These are phyloP conservation scores for Shiraia sp. DNA, from an alignment of 2,329 filamentous ascomycete genomes.

Conservation along the genomic window DNA sequence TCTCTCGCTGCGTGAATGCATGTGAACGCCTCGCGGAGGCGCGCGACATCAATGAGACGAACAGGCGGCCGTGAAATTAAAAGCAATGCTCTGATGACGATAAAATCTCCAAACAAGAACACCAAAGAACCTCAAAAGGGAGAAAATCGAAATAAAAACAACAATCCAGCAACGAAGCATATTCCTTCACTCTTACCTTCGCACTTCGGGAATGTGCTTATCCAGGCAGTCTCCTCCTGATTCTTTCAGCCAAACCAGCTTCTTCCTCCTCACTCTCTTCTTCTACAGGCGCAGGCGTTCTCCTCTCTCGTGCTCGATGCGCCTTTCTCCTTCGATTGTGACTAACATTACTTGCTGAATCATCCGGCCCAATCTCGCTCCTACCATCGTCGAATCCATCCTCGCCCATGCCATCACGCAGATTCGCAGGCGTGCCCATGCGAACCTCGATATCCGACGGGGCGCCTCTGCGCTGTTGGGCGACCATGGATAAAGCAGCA, in stretches of 20 bases:
- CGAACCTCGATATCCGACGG: slow-evolving; percentile 48
- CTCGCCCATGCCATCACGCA: slow-evolving; percentile 35
- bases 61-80: too few species aligned
- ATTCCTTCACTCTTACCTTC: slow-evolving; percentile 2
- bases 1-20: too few species aligned
- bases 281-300: slow-evolving; percentile 72
- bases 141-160: slow-evolving; percentile 8
- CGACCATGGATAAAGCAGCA: slow-evolving; percentile 72
- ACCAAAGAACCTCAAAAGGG: too few species aligned
- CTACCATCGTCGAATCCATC: slow-evolving; percentile 46
- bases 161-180: slow-evolving; percentile 2
- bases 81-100: too few species aligned
- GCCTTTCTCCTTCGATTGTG: slow-evolving; percentile 69
- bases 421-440: slow-evolving; percentile 54
- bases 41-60: too few species aligned
- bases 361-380: slow-evolving; percentile 70
- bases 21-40: too few species aligned
- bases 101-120: too few species aligned
- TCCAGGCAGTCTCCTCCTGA: slow-evolving; percentile 28
- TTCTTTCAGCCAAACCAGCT: slow-evolving; percentile 29
- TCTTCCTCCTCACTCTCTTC: slow-evolving; percentile 51
- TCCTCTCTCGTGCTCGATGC: slow-evolving; percentile 68
- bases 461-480: slow-evolving; percentile 59
- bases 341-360: slow-evolving; percentile 79
- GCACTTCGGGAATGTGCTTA: background rate